These are phyloP conservation scores for Fusarium oxysporum DNA, from an alignment of 2,329 filamentous ascomycete genomes.

Conservation along the genomic window DNA sequence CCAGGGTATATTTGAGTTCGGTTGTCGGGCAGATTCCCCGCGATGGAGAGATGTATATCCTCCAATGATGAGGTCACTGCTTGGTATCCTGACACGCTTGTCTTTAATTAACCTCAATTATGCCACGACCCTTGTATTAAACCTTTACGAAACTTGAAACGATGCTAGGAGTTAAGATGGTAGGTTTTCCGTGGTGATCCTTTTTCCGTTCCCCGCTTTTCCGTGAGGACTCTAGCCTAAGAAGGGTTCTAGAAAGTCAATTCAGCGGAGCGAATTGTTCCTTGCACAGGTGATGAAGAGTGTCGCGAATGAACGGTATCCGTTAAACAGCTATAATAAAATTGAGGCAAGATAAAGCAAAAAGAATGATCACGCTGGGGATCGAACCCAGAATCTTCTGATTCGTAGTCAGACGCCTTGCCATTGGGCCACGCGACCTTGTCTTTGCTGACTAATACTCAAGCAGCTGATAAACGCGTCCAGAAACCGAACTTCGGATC, in stretches of 20 bases:
- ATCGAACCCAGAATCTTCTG: slow-evolving; percentile 39
- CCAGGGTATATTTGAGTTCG: not conserved
- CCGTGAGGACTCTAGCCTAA: slow-evolving; percentile 8
- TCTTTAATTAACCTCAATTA: slow-evolving; percentile 4
- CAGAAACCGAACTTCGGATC: accelerated
- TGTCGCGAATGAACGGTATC: accelerated
- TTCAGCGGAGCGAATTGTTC: not conserved
- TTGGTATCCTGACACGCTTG: slow-evolving; percentile 2
- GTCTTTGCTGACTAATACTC: not conserved
- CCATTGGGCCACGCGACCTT: slow-evolving; percentile 33
- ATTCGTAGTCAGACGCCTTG: slow-evolving; percentile 39
- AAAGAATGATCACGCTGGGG: slow-evolving; percentile 32
- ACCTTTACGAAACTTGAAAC: slow-evolving; percentile 10
- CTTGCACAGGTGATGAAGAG: not conserved
- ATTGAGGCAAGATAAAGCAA: not conserved
- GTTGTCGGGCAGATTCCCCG: not conserved
- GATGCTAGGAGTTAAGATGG: not conserved
- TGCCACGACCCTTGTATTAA: not conserved
- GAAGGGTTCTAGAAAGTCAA: not conserved
- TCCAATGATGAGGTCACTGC: not conserved
- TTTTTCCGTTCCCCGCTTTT: slow-evolving; percentile 10
- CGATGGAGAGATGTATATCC: slow-evolving; percentile 9
- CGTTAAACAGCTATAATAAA: accelerated
- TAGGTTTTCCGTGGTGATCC: slow-evolving; percentile 9
- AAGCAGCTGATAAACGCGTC: accelerated